These are phyloP conservation scores for Purpureocillium lavendulum DNA, from an alignment of 2,329 filamentous ascomycete genomes.

Conservation along the genomic window DNA sequence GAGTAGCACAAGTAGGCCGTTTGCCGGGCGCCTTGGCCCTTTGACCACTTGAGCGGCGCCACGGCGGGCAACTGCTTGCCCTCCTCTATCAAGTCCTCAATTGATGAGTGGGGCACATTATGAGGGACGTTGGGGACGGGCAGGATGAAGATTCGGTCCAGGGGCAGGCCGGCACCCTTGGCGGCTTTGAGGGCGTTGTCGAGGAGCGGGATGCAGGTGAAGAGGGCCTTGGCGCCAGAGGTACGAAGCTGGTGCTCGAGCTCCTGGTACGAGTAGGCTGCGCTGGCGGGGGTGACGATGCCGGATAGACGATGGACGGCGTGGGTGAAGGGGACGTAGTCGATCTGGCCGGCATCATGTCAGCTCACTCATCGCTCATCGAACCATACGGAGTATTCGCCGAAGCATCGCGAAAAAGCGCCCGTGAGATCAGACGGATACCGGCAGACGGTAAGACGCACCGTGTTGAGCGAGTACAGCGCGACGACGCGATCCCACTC, in stretches of 20 bases:
- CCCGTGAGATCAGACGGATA: too few species aligned
- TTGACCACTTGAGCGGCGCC: slow-evolving; percentile 48
- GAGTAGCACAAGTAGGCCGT: slow-evolving; percentile 74
- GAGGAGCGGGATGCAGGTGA: slow-evolving; percentile 62
- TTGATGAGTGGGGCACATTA: slow-evolving; percentile 48
- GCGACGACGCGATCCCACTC: slow-evolving; percentile 78
- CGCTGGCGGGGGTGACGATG: slow-evolving; percentile 66
- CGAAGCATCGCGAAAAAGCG: too few species aligned
- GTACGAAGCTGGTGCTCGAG: slow-evolving; percentile 65
- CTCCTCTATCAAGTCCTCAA: slow-evolving; percentile 56
- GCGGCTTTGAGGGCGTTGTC: slow-evolving; percentile 57
- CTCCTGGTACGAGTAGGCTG: slow-evolving; percentile 62
- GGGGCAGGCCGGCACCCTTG: slow-evolving; percentile 52
- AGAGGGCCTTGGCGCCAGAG: slow-evolving; percentile 60
- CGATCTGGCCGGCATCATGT: slow-evolving; percentile 43
- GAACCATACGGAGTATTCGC: too few species aligned
- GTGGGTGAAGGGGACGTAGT: slow-evolving; percentile 65
- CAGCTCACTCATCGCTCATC: neutral
- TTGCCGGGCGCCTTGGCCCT: slow-evolving; percentile 58
- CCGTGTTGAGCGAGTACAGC: slow-evolving; percentile 74
- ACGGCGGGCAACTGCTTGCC: slow-evolving; percentile 47
- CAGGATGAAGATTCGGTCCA: slow-evolving; percentile 59
- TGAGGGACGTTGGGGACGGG: slow-evolving; percentile 53
- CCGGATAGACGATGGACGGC: slow-evolving; percentile 69
- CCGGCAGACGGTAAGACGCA: too few species aligned